Evolutionary conservation across 2,329 filamentous ascomycete species (phyloP), one percentile per base, ranked within the genome.

Genomic region (Colletotrichum destructivum): DNA sequence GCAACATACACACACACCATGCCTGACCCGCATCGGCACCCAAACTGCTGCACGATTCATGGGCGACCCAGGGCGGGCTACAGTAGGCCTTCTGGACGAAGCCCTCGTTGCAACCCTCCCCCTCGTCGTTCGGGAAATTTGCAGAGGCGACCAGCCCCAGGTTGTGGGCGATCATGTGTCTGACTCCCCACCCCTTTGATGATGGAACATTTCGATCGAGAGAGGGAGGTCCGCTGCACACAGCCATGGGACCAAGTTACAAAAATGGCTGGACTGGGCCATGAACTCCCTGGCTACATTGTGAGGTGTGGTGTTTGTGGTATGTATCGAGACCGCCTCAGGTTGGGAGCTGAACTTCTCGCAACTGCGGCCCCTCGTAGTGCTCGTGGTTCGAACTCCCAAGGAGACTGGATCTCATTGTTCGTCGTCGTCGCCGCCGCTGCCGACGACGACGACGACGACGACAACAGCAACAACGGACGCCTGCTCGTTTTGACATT

Each of bases 91-190:
- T 4, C 26, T 4, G 26, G 26, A 26, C 26, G 26, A 26, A 26
- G 4, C 26, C 4, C 56, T 68, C 57, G 47, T 56, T 56, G 62
- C 51, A 52, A 59, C 57, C 52, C 44, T 63, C 26, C 26, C 26
- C 26, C 26, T 26, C 26, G 26, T 62, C 57, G 64, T 54, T 71
- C 69, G 69, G 64, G 69, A 71, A 68, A 68, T 68, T 68, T 63
- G 69, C 64, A 62, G 51, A 62, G 40, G 13, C 61, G 46, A 26
- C 49, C 67, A 46, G 66, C 64, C 63, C 66, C 35, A 59, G 64
- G 63, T 71, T 67, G 57, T 52, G 51, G 69, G 52, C 60, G 66
- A 72, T 70, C 60, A 61, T 70, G 47, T 69, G 65, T 69, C 60
- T 72, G 49, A 60, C 26, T 4, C 26, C 4, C 26, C 23, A 2